Percentiles rank a stretch among this genome's conserved stretches.
These are phyloP conservation scores for Platanthera guangdongensis DNA, from an alignment of 106 monocot species.

Conservation along the genomic window DNA sequence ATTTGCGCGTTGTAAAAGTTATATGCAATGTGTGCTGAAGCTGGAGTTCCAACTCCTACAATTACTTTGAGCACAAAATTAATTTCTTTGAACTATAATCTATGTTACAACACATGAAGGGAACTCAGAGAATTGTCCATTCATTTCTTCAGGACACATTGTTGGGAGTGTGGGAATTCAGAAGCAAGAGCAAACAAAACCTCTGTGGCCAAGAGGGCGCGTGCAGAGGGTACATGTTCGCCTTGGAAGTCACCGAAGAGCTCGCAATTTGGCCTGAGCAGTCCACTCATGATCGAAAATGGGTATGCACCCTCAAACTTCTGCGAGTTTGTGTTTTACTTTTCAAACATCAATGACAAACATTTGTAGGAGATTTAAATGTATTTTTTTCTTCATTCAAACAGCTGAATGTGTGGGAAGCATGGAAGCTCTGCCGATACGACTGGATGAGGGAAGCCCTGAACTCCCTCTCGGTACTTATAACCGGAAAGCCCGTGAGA, in stretches of 20 bases:
- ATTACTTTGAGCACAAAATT: no score
- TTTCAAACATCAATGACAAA: no score
- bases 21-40: no score
- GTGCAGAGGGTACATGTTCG: constrained; percentile 51
- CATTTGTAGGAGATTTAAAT: not conserved
- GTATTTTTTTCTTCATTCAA: not conserved
- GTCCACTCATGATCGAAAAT: constrained; percentile 33
- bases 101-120: not conserved
- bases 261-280: constrained; percentile 52
- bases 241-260: constrained; percentile 43
- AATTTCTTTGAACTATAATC: not conserved
- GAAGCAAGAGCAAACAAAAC: constrained; percentile 57
- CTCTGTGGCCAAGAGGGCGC: constrained; percentile 22
- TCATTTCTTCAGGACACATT: constrained; percentile 18
- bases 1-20: no score
- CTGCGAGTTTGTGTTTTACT: not conserved
- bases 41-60: no score
- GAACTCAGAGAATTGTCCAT: not conserved
- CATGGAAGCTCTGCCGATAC: constrained; percentile 12
- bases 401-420: constrained; percentile 7
- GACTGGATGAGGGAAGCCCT: constrained; percentile 20
- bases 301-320: constrained; percentile 25
- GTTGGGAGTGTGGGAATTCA: constrained; percentile 48
- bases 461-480: not conserved
- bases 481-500: constrained; percentile 2